Evolutionary conservation across 768 basidiomycete species (phyloP).

Genomic region (Serendipita sp.): DNA sequence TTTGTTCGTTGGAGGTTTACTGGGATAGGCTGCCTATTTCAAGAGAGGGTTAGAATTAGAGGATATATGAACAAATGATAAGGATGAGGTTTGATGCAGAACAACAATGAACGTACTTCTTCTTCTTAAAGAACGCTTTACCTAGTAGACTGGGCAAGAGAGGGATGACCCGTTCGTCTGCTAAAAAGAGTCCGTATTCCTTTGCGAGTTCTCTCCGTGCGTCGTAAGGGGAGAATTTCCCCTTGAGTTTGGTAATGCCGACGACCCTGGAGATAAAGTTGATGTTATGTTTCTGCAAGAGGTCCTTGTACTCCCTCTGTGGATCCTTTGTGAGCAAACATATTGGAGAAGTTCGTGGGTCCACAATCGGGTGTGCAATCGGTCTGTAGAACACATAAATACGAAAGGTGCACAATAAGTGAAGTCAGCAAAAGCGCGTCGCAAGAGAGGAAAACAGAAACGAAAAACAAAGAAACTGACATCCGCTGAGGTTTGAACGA

Average conservation of each 20-base stretch:
- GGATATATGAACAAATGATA: not conserved
- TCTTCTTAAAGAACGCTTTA: constrained; percentile 81
- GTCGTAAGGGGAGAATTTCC: constrained; percentile 78
- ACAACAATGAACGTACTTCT: constrained; percentile 50
- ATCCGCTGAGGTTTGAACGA: constrained; percentile 72
- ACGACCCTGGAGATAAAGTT: constrained; percentile 87
- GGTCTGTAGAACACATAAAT: constrained; percentile 29
- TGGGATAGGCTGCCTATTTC: constrained; percentile 76
- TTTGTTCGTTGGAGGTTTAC: constrained; percentile 81
- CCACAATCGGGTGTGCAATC: constrained; percentile 65
- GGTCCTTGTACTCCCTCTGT: constrained; percentile 90
- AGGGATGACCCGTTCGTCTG: constrained; percentile 82
- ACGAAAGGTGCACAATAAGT: not conserved
- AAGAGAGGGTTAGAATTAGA: constrained; percentile 9
- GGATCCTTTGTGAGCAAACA: constrained; percentile 94
- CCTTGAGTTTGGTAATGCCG: constrained; percentile 80
- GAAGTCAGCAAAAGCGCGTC: constrained; percentile 10
- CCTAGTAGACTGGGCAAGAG: constrained; percentile 77
- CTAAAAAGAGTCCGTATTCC: constrained; percentile 85
- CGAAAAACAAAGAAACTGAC: constrained; percentile 31
- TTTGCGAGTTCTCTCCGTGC: constrained; percentile 68
- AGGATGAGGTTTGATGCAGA: no score
- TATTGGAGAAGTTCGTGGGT: constrained; percentile 62
- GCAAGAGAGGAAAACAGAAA: not conserved
- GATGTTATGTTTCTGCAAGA: constrained; percentile 59